Evolutionary conservation across 345 rosid species (phyloP).

Genomic region (Combretum micranthum): DNA sequence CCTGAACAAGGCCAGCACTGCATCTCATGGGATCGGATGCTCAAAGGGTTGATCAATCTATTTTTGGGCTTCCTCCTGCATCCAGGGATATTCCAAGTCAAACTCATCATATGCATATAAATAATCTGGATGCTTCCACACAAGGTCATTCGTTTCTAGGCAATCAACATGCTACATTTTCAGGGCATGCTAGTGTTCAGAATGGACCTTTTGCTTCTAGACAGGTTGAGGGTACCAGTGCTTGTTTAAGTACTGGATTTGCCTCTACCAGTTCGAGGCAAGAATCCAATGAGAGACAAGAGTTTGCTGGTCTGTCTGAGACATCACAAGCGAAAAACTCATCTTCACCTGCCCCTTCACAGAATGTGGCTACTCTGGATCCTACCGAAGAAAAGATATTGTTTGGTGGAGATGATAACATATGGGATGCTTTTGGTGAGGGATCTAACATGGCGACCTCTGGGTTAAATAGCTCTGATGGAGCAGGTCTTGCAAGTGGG

Average conservation of each 20-base stretch:
- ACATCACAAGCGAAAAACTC: slow-evolving; percentile 31
- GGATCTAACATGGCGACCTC: slow-evolving; percentile 34
- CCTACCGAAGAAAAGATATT: slow-evolving; percentile 86
- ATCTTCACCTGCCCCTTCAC: slow-evolving; percentile 28
- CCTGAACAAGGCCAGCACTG: slow-evolving; percentile 50
- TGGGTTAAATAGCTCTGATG: slow-evolving; percentile 36
- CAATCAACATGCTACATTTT: slow-evolving; percentile 4
- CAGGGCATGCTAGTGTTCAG: slow-evolving; percentile 8
- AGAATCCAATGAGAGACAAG: slow-evolving; percentile 35
- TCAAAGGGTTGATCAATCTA: slow-evolving; percentile 63
- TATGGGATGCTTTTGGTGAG: slow-evolving; percentile 77
- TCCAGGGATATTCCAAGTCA: slow-evolving; percentile 37
- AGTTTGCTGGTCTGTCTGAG: slow-evolving; percentile 30
- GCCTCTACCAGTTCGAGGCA: slow-evolving; percentile 37
- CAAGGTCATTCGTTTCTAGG: slow-evolving; percentile 34
- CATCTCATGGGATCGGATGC: slow-evolving; percentile 40
- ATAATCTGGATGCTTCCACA: slow-evolving; percentile 37
- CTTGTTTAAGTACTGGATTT: slow-evolving; percentile 31
- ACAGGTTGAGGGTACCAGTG: slow-evolving; percentile 35
- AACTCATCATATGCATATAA: slow-evolving; percentile 42
- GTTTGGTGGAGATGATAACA: slow-evolving; percentile 79
- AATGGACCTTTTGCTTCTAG: slow-evolving; percentile 33
- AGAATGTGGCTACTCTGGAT: slow-evolving; percentile 65
- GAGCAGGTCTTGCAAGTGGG: slow-evolving; percentile 36
- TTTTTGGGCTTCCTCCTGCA: slow-evolving; percentile 54